These are phyloP conservation scores for Alopecurus myosuroides DNA, from an alignment of 176 grass and related monocot genomes.

Conservation along the genomic window DNA sequence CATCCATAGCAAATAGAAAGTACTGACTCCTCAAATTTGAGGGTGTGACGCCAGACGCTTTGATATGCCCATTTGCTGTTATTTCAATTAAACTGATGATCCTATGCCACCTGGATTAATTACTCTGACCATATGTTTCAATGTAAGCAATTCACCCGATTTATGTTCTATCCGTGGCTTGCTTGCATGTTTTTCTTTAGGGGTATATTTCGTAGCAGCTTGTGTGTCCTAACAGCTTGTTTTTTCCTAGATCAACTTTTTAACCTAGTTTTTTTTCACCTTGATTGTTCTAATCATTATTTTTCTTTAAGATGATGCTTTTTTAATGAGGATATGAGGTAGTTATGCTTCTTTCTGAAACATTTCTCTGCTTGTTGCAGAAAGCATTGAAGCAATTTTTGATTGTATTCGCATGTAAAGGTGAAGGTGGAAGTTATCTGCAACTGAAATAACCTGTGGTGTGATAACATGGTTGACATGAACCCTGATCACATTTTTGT, in stretches of 20 bases:
- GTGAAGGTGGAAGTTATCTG: background rate
- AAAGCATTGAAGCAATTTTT: background rate
- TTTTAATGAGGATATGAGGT: background rate
- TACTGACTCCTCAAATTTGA: background rate
- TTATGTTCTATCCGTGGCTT: background rate
- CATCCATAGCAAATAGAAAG: background rate
- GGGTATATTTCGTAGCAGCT: background rate
- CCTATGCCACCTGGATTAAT: background rate
- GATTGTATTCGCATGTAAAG: background rate
- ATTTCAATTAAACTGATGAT: background rate
- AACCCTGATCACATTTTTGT: conserved; percentile 53
- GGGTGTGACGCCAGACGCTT: background rate
- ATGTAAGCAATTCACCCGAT: background rate
- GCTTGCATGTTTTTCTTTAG: background rate
- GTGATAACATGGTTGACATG: conserved; percentile 33
- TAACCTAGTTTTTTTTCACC: background rate
- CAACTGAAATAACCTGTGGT: background rate
- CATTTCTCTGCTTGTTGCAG: conserved; percentile 16
- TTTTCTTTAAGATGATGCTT: background rate
- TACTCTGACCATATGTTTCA: background rate
- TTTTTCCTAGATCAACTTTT: background rate
- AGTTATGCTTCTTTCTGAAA: conserved; percentile 1
- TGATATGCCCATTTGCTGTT: background rate
- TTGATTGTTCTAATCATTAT: background rate
- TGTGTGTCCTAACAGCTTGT: background rate